phyloP scores from a whole-genome alignment of 805 yeast genomes.

The Candida adriatica region DNA sequence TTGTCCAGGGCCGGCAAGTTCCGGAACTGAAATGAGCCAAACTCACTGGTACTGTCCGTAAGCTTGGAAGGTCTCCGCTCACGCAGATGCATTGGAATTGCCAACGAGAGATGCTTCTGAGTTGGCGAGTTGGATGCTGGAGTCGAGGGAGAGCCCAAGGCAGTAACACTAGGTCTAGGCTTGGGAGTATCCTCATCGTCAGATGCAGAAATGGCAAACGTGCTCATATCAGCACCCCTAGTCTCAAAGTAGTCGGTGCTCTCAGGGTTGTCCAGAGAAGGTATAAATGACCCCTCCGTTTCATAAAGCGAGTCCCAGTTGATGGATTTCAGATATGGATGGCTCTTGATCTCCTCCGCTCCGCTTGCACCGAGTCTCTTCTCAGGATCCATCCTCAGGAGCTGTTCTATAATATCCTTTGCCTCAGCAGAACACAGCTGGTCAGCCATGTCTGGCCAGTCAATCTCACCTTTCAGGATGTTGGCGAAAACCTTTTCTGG shows the following conservation, averaged over 20 bases:
- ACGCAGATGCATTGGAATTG: conserved; percentile 48
- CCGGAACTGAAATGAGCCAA: conserved; percentile 89
- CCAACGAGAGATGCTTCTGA: conserved; percentile 35
- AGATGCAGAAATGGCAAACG: conserved; percentile 42
- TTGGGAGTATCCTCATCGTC: conserved; percentile 22
- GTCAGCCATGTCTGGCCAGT: conserved; percentile 75
- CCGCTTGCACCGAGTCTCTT: conserved; percentile 75
- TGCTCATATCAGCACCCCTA: conserved; percentile 76
- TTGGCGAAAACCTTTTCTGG: conserved; percentile 80
- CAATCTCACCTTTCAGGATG: conserved; percentile 63
- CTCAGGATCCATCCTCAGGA: conserved; percentile 58
- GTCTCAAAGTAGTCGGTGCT: conserved; percentile 86
- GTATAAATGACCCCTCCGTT: conserved; percentile 79
- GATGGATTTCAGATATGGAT: conserved; percentile 67
- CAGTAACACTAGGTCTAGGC: conserved; percentile 11
- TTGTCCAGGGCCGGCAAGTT: conserved; percentile 86
- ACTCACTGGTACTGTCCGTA: conserved; percentile 59
- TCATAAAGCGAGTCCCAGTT: conserved; percentile 70
- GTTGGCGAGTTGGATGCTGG: conserved; percentile 28
- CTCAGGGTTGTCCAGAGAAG: conserved; percentile 71
- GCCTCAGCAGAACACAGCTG: conserved; percentile 58
- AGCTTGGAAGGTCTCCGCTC: conserved; percentile 71
- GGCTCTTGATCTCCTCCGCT: conserved; percentile 68
- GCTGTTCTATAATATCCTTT: conserved; percentile 58
- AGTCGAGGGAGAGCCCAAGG: conserved; percentile 24